Base-by-base conservation (phyloP, 2,329 filamentous ascomycete species). In the Coleophoma eucalyptorum region DNA sequence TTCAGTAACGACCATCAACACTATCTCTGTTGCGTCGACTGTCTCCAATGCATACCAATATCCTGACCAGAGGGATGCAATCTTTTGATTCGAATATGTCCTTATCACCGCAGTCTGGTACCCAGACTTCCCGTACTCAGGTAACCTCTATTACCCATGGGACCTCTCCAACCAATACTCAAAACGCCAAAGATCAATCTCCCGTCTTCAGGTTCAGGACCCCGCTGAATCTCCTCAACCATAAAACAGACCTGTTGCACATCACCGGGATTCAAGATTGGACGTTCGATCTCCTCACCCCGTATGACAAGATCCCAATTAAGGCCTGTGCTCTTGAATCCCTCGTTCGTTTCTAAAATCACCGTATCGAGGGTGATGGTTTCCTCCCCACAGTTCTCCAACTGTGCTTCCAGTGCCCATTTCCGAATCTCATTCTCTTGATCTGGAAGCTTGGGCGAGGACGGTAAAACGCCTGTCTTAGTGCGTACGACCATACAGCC, bases 371-470 rank as follows among this genome's bases (percentile, higher is more conserved):
- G 77, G 63, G 89, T 82, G 57, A 97, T 87, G 4, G 84, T 76
- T 42, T 86, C 85, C 66, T 97, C 92, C 43, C 90, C 90, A 64
- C 92, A 89, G 69, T 97, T 99, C 74, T 99, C 94, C 52, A 99
- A 71, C 72, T 99, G 94, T 21, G 93, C 94, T 69, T 99, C 94
- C 46, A 99, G 76, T 13, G 90, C 84, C 80, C 90, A 96, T 52
- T 53, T 73, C 56, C 52, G 58, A 50, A 43, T 55, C 7, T 48
- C 44, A 15, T 34, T 26, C 13, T 57, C 48, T 33, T 52, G 50
- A 18, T 41, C 34, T 5, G 26, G 35, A n/a, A 46, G 31, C 4
- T 46, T 34, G 10, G 32, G 19, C 33, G 13, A 35, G n/a, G 40
- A n/a, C 10, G 73, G 67, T 40, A 77, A 64, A 50, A 90, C 65